Base-by-base conservation (phyloP, 2,329 filamentous ascomycete genomes). In the Pezicula radicicola region DNA sequence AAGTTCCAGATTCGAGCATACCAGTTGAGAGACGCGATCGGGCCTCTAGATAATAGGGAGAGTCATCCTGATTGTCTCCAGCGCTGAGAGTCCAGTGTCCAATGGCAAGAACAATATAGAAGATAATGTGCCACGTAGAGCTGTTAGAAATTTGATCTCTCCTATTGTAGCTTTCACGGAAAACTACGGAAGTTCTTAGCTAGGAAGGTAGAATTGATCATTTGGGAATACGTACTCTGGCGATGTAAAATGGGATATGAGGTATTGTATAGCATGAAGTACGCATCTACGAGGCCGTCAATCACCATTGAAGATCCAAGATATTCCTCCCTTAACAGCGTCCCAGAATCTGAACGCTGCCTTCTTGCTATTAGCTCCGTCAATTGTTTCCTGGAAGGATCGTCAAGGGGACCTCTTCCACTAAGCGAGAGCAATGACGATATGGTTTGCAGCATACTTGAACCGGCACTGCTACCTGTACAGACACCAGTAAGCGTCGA, bases 21-120 rank as follows among this genome's bases (percentile, higher is more conserved):
- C 49, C 49, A 4, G 53, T 49, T 18, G 49, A 50, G 49, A 54
- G 53, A 45, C 51, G 42, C 39, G 51, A 54, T 15, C 55, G 43
- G 15, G 55, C 53, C 25, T 51, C 55, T 16, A 55, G 45, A 13
- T 55, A 55, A 37, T 58, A 58, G 13, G 51, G 51, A 7, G 53
- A 58, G 33, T 58, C 55, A 25, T 53, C 49, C 39, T 58, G 42
- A 28, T 58, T 51, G 12, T 51, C 51, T 6, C 55, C 50, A 45
- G 51, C 28, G 39, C 55, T 53, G 12, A 53, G 25, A 16, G 52
- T 50, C 63, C 68, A 72, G 7, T 68, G 67, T 3, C 70, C 71
- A 4, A 72, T 60, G 6, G 70, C 69, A 18, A 72, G 56, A n/a
- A 71, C 64, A 19, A 68, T 70, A 36, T 70, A 63, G n/a, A 68